Evolutionary conservation across 139 green algal species (phyloP).

Genomic region (Chlamydomonas sphaeroides): DNA sequence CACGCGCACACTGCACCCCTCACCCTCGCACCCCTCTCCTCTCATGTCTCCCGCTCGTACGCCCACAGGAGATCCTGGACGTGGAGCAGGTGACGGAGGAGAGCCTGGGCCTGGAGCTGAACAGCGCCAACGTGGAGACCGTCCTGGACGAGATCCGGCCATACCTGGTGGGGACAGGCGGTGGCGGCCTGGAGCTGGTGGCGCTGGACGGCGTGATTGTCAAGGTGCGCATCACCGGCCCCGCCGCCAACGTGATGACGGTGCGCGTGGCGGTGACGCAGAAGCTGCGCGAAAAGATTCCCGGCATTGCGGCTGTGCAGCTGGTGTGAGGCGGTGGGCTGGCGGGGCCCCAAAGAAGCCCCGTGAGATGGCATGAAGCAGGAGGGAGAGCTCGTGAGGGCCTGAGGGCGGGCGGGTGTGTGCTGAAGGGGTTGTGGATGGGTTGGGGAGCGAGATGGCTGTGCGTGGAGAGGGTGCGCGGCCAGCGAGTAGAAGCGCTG

Average conservation of each 20-base stretch:
- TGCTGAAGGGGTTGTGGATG: too few relatives aligned
- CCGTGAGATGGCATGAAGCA: too few relatives aligned
- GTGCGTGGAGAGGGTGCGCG: too few relatives aligned
- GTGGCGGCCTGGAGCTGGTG: constrained; percentile 90
- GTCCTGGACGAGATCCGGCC: constrained; percentile 83
- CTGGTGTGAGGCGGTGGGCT: constrained; percentile 75
- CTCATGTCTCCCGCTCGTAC: too few relatives aligned
- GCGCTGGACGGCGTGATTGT: constrained; percentile 93
- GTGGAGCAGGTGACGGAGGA: constrained; percentile 97
- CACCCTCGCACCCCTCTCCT: too few relatives aligned
- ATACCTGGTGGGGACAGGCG: constrained; percentile 95
- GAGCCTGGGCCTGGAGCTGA: constrained; percentile 88
- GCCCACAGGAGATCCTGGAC: constrained; percentile 92
- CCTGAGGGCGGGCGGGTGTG: too few relatives aligned
- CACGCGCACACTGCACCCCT: too few relatives aligned
- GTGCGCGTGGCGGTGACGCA: constrained; percentile 98
- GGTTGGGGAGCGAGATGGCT: too few relatives aligned
- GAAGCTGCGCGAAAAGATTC: constrained; percentile 98
- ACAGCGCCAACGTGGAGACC: constrained; percentile 83
- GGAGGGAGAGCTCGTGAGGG: too few relatives aligned
- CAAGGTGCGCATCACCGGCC: constrained; percentile 93
- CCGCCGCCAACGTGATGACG: constrained; percentile 96
- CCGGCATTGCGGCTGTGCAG: constrained; percentile 96
- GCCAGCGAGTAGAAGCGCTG: too few relatives aligned
- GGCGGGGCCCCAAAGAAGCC: too few relatives aligned